Base-by-base conservation (phyloP, 345 rosid species). In the Zanthoxylum bungeanum region DNA sequence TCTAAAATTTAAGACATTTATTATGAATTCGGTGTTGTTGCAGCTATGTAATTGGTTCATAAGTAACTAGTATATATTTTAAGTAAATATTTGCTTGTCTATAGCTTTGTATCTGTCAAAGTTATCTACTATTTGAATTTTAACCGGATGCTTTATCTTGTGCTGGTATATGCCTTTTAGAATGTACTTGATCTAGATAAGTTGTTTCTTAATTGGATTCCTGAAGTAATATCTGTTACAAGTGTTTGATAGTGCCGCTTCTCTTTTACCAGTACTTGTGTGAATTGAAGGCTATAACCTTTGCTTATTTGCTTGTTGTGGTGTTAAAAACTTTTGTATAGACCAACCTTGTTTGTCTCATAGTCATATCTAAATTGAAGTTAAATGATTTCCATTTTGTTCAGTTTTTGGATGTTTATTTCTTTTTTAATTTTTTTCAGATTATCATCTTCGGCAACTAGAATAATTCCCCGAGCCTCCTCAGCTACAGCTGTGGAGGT, bases 401-500 rank as follows among this genome's bases (percentile, higher is more conserved):
- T 12, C 34, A 11, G 3, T 51, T 27, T 66, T 30, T 44, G 60
- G 69, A 21, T 60, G 28, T 40, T 42, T 62, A 59, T 52, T 34
- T 25, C 22, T 52, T 60, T 11, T 51, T 73, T 72, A 70, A 58
- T 73, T 34, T 70, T 39, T 72, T 50, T 73, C 85, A 89, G 98
- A 75, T 76, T 87, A 73, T 72, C 82, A 11, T 61, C 82, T 69
- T 78, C 86, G 61, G 79, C 69, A 71, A 71, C 68, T 27, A 44
- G 64, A 64, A 58, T 77, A 51, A 59, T 80, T 79, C 78, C 77
- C 24, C 82, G 72, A 79, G 96, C 94, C 60, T 83, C 89, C 40
- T 77, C 92, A 39, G 85, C 94, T 64, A 72, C 96, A 50, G 85
- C 95, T 40, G 66, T 93, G 60, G 91, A 91, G 98, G 98, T 93